These are phyloP conservation scores for Metroxylon sagu DNA, from an alignment of 176 grass and related monocot genomes.

Conservation along the genomic window DNA sequence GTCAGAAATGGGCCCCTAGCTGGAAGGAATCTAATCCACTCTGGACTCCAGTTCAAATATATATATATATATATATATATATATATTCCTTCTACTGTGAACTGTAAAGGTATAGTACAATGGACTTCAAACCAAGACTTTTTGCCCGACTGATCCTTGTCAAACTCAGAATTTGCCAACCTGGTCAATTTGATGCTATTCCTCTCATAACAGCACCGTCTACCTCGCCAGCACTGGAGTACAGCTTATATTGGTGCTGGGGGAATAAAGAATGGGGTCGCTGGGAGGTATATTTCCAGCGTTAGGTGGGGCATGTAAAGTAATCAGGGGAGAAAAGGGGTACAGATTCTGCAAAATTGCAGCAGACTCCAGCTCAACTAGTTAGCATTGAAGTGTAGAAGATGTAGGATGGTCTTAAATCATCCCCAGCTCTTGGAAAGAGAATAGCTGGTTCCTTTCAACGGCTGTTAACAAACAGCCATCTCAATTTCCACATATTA, in stretches of 20 bases:
- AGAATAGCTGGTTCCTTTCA: not conserved
- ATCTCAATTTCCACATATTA: not conserved
- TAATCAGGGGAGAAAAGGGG: slow-evolving; percentile 7
- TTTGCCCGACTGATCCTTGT: not conserved
- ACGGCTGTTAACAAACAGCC: slow-evolving; percentile 5
- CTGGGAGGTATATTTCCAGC: not conserved
- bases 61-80: not conserved
- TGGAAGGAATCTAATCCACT: slow-evolving; percentile 8
- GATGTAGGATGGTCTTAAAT: too few species aligned
- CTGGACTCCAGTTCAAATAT: not conserved
- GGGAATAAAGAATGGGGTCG: slow-evolving; percentile 13
- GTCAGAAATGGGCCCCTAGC: not conserved
- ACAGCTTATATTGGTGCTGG: slow-evolving; percentile 9
- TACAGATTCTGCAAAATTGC: slow-evolving; percentile 17
- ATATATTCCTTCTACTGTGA: not conserved
- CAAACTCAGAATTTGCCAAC: slow-evolving; percentile 5
- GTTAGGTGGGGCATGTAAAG: slow-evolving; percentile 11
- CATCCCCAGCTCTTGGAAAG: not conserved
- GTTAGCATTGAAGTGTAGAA: not conserved
- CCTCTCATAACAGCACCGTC: not conserved
- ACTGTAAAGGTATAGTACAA: not conserved
- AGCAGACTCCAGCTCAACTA: slow-evolving; percentile 20
- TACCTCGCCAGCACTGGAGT: not conserved
- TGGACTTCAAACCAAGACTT: not conserved
- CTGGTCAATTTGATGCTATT: slow-evolving; percentile 5